Evolutionary conservation across 1,139 yeast species (phyloP).

Genomic region (Protomyces lactucae-debilis): DNA sequence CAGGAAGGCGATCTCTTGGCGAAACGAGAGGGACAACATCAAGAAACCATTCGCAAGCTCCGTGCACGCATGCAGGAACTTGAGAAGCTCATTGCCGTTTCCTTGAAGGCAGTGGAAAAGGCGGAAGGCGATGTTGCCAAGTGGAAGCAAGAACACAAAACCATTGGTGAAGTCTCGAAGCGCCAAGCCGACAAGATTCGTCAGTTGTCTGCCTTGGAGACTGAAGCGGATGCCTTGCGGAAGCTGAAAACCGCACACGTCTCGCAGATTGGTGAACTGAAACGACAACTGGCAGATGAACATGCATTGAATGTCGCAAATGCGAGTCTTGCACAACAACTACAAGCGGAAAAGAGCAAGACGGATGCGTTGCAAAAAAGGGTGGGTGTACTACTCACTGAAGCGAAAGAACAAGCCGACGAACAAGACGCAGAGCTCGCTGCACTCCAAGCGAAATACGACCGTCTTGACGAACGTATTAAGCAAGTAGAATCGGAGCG

Average conservation of each 20-base stretch:
- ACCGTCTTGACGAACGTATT: slow-evolving; percentile 30
- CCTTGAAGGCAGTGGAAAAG: slow-evolving; percentile 33
- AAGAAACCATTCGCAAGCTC: slow-evolving; percentile 61
- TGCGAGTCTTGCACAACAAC: slow-evolving; percentile 20
- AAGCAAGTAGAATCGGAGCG: slow-evolving; percentile 34
- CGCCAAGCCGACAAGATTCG: slow-evolving; percentile 31
- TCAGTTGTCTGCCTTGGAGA: slow-evolving; percentile 30
- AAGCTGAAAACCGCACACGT: slow-evolving; percentile 30
- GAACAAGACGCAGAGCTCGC: slow-evolving; percentile 30
- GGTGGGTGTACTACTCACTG: slow-evolving; percentile 33
- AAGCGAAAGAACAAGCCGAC: slow-evolving; percentile 32
- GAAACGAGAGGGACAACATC: slow-evolving; percentile 63
- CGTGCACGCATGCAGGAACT: slow-evolving; percentile 45
- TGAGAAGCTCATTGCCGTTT: slow-evolving; percentile 34
- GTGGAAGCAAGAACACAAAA: slow-evolving; percentile 32
- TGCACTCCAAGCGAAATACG: slow-evolving; percentile 30
- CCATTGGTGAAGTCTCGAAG: slow-evolving; percentile 32
- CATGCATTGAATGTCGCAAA: slow-evolving; percentile 27
- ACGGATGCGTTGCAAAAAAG: slow-evolving; percentile 33
- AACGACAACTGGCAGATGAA: slow-evolving; percentile 26
- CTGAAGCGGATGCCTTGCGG: slow-evolving; percentile 28
- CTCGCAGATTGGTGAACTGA: slow-evolving; percentile 28
- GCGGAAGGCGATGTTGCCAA: slow-evolving; percentile 34
- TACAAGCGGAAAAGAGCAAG: slow-evolving; percentile 25
- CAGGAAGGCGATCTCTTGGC: slow-evolving; percentile 79